Percentiles rank a stretch among this genome's conserved stretches.
These are phyloP conservation scores for Aspergillus quadricinctus DNA, from an alignment of 2,329 filamentous ascomycete genomes.

Conservation along the genomic window DNA sequence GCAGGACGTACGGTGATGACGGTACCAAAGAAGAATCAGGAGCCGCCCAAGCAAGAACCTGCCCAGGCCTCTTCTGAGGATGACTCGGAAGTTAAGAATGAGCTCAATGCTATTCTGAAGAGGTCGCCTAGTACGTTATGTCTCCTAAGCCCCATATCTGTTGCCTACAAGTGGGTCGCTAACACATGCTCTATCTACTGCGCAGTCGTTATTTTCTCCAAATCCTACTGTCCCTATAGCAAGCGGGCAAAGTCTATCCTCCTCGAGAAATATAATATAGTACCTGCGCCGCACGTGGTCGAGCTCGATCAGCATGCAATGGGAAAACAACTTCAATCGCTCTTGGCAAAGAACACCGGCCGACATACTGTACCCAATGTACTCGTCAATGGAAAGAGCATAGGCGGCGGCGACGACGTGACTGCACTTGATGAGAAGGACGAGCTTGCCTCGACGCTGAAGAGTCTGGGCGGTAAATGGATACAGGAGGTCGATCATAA, in stretches of 20 bases:
- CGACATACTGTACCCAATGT: conserved; percentile 88
- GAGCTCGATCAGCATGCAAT: conserved; percentile 82
- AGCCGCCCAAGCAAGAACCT: conserved; percentile 39
- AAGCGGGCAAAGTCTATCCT: conserved; percentile 80
- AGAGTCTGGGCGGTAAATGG: conserved; percentile 67
- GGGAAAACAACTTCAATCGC: conserved; percentile 67
- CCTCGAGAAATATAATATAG: conserved; percentile 77
- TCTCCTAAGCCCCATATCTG: neutral
- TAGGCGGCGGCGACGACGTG: conserved; percentile 87
- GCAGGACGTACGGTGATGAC: conserved; percentile 53
- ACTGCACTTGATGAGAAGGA: conserved; percentile 64
- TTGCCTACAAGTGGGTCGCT: neutral
- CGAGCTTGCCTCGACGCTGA: conserved; percentile 66
- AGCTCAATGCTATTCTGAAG: conserved; percentile 76
- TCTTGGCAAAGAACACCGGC: conserved; percentile 68
- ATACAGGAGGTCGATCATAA: conserved; percentile 39
- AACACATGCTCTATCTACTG: conserved; percentile 2
- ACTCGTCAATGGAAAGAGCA: conserved; percentile 78
- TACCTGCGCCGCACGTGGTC: conserved; percentile 77
- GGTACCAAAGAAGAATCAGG: conserved; percentile 31
- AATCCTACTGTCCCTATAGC: conserved; percentile 85
- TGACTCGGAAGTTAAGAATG: conserved; percentile 54
- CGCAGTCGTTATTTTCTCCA: conserved; percentile 90
- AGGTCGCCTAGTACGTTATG: conserved; percentile 68
- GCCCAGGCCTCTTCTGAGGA: conserved; percentile 44